Base-by-base conservation (phyloP, 768 basidiomycete genomes). In the Amanita muscaria region DNA sequence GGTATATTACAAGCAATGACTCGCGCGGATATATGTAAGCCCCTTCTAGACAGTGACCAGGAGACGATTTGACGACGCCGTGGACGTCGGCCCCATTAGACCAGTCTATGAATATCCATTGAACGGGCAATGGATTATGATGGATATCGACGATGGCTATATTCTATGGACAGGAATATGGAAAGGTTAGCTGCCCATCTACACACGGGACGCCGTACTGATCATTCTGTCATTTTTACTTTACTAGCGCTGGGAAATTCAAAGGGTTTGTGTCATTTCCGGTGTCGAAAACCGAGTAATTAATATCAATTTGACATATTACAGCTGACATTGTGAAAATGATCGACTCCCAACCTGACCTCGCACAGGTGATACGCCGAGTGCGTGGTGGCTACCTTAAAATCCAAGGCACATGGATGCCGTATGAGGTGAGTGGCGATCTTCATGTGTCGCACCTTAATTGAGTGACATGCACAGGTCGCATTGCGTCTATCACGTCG, bases 351-450 rank as follows among this genome's bases (percentile, higher is more conserved):
- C 87, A 90, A 54, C 89, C 89, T 42, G 88, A 90, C 65, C 69
- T 92, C 29, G 87, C 86, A 21, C 72, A 80, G 24, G 77, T 84
- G 53, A 79, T 90, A 56, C 80, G 88, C 46, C 76, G 88, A 48
- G 88, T 92, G 24, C 79, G 87, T 36, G 88, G 87, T 46, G 86
- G 88, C 40, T 88, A 88, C 65, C 76, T 92, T 48, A 90, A 91
- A 67, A 90, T 92, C 34, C 89, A 92, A 57, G 89, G 89, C 24
- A 90, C 89, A 16, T 92, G 89, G 89, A 86, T 91, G 80, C 88
- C 88, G 25, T 91, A 85, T 63, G 88, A 88, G 70, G 83, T 84
- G 53, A 49, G 44, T 9, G 0, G 22, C 18, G 5, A 21, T 11
- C 8, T 19, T 29, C 16, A 73, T 59, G 32, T 31, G 24, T 41